These are phyloP conservation scores for Hippophae gyantsensis DNA, from an alignment of 306 rosid species.

Conservation along the genomic window DNA sequence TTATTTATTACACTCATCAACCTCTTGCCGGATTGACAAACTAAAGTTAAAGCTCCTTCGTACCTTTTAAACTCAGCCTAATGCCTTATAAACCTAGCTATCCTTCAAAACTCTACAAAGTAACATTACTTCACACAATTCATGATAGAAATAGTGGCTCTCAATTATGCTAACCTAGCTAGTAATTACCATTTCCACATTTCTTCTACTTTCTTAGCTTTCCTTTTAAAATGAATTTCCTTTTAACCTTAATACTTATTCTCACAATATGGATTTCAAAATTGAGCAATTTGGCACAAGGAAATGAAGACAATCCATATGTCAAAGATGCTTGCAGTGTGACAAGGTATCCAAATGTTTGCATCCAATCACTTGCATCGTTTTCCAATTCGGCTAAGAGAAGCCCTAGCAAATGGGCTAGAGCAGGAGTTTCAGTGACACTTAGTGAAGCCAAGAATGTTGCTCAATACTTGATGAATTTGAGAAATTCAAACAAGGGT, in stretches of 20 bases:
- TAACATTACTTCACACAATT: no score
- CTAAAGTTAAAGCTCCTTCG: constrained; percentile 1
- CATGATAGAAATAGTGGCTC: no score
- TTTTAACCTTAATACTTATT: constrained; percentile 13
- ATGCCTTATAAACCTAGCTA: background rate
- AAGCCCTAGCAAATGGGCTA: constrained; percentile 57
- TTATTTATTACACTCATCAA: constrained; percentile 27
- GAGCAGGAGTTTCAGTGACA: constrained; percentile 60
- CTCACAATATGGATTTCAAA: constrained; percentile 11
- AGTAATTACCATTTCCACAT: background rate
- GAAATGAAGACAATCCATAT: constrained; percentile 17
- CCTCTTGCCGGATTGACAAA: constrained; percentile 18
- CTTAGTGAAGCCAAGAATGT: constrained; percentile 34
- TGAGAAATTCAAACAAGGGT: constrained; percentile 13
- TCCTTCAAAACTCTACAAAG: no score
- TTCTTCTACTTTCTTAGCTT: background rate
- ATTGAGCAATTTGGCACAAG: constrained; percentile 16
- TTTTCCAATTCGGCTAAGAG: constrained; percentile 39
- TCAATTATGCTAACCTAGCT: background rate
- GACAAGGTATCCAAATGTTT: constrained; percentile 36
- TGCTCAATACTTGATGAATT: constrained; percentile 13
- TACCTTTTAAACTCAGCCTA: constrained; percentile 17
- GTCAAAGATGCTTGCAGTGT: constrained; percentile 60
- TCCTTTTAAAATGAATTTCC: background rate
- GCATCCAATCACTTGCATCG: constrained; percentile 36